phyloP scores from a whole-genome alignment of 306 rosid species.

The Trichosanthes cucumerina region DNA sequence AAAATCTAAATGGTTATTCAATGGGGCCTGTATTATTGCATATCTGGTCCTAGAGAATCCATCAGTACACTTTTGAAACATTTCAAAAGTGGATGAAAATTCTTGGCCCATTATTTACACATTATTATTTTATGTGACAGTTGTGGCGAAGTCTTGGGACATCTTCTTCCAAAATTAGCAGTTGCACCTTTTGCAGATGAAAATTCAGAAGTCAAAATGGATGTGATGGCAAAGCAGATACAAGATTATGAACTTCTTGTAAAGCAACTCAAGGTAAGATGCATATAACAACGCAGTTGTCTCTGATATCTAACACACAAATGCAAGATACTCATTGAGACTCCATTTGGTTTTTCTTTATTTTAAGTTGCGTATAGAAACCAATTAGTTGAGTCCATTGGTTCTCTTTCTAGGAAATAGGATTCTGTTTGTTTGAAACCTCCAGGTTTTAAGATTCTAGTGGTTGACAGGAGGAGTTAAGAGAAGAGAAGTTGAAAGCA shows the following conservation, averaged over 20 bases:
- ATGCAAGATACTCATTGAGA: background rate
- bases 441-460: conserved; percentile 1
- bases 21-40: too few relatives aligned
- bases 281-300: background rate
- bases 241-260: conserved; percentile 61
- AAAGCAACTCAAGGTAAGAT: conserved; percentile 65
- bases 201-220: conserved; percentile 28
- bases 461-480: conserved; percentile 52
- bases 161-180: conserved; percentile 36
- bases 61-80: background rate
- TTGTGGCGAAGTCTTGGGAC: conserved; percentile 44
- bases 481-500: conserved; percentile 73
- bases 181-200: conserved; percentile 24
- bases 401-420: conserved; percentile 7
- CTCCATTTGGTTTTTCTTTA: background rate
- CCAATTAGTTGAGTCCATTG: background rate
- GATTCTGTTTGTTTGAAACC: conserved; percentile 17
- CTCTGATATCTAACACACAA: background rate
- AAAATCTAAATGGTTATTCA: too few relatives aligned
- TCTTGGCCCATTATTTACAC: background rate
- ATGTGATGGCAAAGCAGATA: conserved; percentile 32
- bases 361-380: background rate
- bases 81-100: background rate
- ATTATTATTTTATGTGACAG: conserved; percentile 21
- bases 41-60: conserved; percentile 14